These are phyloP conservation scores for Sporothrix luriei DNA, from an alignment of 2,329 filamentous ascomycete genomes.

Conservation along the genomic window DNA sequence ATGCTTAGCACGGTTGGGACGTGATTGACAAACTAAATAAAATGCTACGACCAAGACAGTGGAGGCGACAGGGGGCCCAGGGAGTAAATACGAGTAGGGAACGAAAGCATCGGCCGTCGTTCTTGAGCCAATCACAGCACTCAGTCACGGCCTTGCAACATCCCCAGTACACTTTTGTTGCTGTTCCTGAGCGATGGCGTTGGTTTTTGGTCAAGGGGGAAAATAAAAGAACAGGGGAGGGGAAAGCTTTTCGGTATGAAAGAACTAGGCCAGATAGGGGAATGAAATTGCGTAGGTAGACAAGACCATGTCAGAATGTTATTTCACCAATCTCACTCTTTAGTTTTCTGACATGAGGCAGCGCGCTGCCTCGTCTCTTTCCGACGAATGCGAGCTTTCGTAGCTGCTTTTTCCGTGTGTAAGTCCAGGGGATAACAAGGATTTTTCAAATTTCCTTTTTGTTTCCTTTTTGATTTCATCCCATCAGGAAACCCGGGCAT, in stretches of 20 bases:
- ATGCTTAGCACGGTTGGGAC: not conserved
- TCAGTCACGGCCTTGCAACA: not conserved
- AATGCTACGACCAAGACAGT: not conserved
- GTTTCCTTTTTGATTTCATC: not conserved
- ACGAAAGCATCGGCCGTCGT: conserved; percentile 25
- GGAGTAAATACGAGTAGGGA: not conserved
- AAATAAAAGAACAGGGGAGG: not conserved
- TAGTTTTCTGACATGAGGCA: not conserved
- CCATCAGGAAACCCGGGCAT: conserved; percentile 24
- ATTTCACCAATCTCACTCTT: not conserved
- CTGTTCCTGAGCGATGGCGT: not conserved
- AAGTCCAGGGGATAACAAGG: conserved; percentile 3
- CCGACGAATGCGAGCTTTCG: no score
- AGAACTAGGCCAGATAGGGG: conserved; percentile 7
- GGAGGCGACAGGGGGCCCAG: not conserved
- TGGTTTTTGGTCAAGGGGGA: not conserved
- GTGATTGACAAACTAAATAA: conserved; percentile 9
- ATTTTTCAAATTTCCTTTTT: not conserved
- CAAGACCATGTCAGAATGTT: not conserved
- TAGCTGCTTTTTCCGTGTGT: not conserved
- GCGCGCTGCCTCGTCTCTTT: not conserved
- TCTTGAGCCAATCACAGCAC: conserved; percentile 26
- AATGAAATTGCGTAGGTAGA: not conserved
- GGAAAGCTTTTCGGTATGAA: conserved; percentile 11
- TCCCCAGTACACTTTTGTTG: not conserved